Percentiles rank a stretch among this genome's conserved stretches.
phyloP scores from a whole-genome alignment of 1,284 basidiomycete genomes.

The Malassezia vespertilionis region DNA sequence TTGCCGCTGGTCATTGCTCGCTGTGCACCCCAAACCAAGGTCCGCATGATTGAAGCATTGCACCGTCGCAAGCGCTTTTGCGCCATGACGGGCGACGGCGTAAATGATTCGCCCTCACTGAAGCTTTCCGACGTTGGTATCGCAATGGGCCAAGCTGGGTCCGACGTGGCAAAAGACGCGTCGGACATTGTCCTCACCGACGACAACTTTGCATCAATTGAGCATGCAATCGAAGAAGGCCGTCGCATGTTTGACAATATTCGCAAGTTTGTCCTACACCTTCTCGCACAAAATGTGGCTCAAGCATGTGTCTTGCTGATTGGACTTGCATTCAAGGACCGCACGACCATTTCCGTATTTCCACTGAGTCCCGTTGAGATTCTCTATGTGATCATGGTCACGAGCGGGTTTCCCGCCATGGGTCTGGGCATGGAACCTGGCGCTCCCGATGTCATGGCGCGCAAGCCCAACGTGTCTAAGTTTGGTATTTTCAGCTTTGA shows the following conservation, averaged over 20 bases:
- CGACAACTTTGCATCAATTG: constrained; percentile 64
- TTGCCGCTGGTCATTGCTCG: constrained; percentile 57
- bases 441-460: constrained; percentile 55
- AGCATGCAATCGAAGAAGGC: constrained; percentile 59
- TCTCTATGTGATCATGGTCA: constrained; percentile 51
- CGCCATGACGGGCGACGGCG: constrained; percentile 47
- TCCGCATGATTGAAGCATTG: constrained; percentile 56
- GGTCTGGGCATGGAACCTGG: constrained; percentile 54
- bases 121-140: constrained; percentile 46
- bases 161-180: constrained; percentile 49
- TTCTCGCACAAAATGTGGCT: constrained; percentile 43
- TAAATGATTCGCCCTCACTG: constrained; percentile 46
- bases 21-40: constrained; percentile 52
- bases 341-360: constrained; percentile 55
- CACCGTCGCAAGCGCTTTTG: constrained; percentile 49
- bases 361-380: constrained; percentile 60
- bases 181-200: constrained; percentile 60
- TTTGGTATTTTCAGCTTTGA: constrained; percentile 46
- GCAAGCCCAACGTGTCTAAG: constrained; percentile 49
- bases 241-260: constrained; percentile 52
- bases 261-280: constrained; percentile 48
- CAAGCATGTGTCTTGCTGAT: constrained; percentile 51
- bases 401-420: constrained; percentile 48
- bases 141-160: constrained; percentile 43
- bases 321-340: constrained; percentile 60